phyloP scores from a whole-genome alignment of 345 rosid genomes.

The Eucalyptus marginata region DNA sequence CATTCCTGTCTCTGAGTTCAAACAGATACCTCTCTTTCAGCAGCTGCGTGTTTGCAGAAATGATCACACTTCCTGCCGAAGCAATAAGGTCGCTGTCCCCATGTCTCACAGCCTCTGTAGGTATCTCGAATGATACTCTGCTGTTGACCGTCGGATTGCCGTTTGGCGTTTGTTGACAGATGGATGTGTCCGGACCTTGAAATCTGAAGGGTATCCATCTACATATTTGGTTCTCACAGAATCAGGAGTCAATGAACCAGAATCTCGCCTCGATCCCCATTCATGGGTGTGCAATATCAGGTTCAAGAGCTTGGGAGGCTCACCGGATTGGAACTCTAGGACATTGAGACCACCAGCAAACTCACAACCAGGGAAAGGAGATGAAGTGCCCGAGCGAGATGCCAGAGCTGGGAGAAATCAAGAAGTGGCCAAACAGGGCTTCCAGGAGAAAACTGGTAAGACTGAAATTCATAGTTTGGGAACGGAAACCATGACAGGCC shows the following conservation, averaged over 20 bases:
- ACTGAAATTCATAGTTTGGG: slow-evolving; percentile 58
- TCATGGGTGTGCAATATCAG: slow-evolving; percentile 32
- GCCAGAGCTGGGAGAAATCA: slow-evolving; percentile 86
- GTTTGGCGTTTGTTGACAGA: not conserved
- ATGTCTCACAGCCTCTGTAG: slow-evolving; percentile 32
- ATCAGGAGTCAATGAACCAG: slow-evolving; percentile 50
- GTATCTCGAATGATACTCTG: slow-evolving; percentile 56
- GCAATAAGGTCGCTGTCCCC: slow-evolving; percentile 30
- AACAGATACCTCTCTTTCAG: slow-evolving; percentile 1
- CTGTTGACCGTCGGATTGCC: slow-evolving; percentile 7
- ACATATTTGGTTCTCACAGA: slow-evolving; percentile 17
- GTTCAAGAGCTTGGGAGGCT: slow-evolving; percentile 56
- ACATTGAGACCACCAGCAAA: slow-evolving; percentile 22
- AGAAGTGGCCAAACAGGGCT: slow-evolving; percentile 85
- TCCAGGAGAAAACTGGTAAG: slow-evolving; percentile 83
- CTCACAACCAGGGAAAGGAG: slow-evolving; percentile 82
- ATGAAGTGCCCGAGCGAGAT: slow-evolving; percentile 81
- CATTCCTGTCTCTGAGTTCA: slow-evolving; percentile 3
- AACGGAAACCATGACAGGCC: slow-evolving; percentile 29
- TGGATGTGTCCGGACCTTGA: slow-evolving; percentile 7
- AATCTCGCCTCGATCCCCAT: slow-evolving; percentile 26
- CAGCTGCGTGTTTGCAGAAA: slow-evolving; percentile 6
- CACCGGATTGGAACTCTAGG: slow-evolving; percentile 44
- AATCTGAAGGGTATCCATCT: slow-evolving; percentile 15
- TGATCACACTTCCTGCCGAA: slow-evolving; percentile 10